Evolutionary conservation across 1,139 yeast genomes (phyloP), one percentile per base, ranked within the genome.

Genomic region (Debaryomycetaceae sp.): DNA sequence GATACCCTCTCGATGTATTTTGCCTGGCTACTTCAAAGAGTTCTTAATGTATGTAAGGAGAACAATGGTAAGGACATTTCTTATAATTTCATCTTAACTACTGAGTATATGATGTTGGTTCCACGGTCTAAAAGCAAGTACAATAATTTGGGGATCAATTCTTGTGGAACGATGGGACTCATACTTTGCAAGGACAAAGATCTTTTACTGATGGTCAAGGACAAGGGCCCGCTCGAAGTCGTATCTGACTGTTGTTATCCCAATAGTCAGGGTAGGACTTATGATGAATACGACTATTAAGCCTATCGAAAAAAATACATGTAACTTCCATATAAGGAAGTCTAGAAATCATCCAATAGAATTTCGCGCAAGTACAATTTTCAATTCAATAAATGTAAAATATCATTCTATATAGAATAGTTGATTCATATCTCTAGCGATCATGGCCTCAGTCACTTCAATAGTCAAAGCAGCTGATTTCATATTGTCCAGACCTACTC

Each of bases 81-180:
- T 30, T 91, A 88, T 66, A 93, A 93, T 59, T 80, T 91, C 36
- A 66, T 89, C 40, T 80, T 91, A 76, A 89, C 96, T 36, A 81
- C 83, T 45, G 76, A 81, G 44, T 91, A 93, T 86, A 79, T 91
- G 68, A 79, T 90, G 79, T 64, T 87, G 37, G 85, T 90, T n/a
- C 98, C 98, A 24, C 78, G 98, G 55, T 72, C 84, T 2, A 42
- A 42, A 8, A 70, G 71, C 4, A 61, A 59, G 40, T 70, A 65
- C 44, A 65, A 68, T 41, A 63, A 66, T 37, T 69, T 68, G 22
- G 87, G 89, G 5, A 73, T 91, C 52, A 93, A 93, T 59, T 76
- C 96, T 2, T 78, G 90, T 43, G 98, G 96, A 0, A 80, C 80
- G 46, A 72, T 87, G 52, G 98, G 98, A 1, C 66, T 91, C 52